Base-by-base conservation (phyloP, 2,329 filamentous ascomycete species). In the Aureobasidium sp. region DNA sequence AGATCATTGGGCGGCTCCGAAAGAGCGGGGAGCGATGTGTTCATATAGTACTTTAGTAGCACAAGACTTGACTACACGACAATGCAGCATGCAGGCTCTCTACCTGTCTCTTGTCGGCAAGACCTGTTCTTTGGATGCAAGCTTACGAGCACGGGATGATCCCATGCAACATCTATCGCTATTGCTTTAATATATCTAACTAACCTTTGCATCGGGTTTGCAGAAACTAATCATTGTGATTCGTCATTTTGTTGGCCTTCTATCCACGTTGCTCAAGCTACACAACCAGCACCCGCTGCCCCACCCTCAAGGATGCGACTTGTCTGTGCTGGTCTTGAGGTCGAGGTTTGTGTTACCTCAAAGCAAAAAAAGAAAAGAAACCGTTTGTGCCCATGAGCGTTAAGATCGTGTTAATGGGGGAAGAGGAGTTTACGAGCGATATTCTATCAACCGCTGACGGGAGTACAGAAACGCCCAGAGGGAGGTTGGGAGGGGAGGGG, bases 291-390 rank as follows among this genome's bases (percentile, higher is more conserved):
- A 57, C 27, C 17, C 17, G 42, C 39, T 15, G 53, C 53, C 57
- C 46, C 57, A 51, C 57, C 57, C 46, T 51, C 36, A 51, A 17
- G 51, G 57, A 23, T 51, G 46, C 23, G 44, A 60, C 57, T 27
- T 39, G 36, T 41, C 42, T 42, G 27, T 41, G 53, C 34, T 37
- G 55, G 41, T 44, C 17, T 17, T 37, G 41, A 29, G 23, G 23
- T 47, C 42, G 36, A 51, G 20, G 23, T 42, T 36, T 42, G 61
- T 62, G 61, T 56, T 42, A 62, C 59, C 46, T n/a, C 59, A 29
- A 9, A 39, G 23, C 26, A 44, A 48, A 64, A 69, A 59, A 66
- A 69, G 29, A 13, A 44, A 59, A 50, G 51, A 51, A 50, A 12
- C 55, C 42, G 44, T 48, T 59, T 48, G 42, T 37, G 23, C 29